Conservation (phyloP, 495 filamentous ascomycete genomes). For the Xylaria intraflava region DNA sequence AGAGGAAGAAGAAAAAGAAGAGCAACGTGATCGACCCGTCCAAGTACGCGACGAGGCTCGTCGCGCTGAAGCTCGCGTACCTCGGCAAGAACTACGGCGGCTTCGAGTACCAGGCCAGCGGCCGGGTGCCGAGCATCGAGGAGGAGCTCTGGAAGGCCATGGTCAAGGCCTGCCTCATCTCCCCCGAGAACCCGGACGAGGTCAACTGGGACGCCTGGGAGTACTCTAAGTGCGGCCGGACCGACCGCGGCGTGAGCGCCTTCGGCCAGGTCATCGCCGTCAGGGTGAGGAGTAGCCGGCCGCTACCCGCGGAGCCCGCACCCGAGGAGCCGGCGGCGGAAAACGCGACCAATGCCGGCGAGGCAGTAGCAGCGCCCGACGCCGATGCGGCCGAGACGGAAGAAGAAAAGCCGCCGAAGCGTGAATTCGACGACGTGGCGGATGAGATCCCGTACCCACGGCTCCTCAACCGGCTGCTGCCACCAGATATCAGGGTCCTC, state of each 20-base stretch:
- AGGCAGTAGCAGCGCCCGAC: not conserved
- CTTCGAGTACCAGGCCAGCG: conserved; percentile 70
- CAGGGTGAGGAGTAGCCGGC: conserved; percentile 70
- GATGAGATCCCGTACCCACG: conserved; percentile 80
- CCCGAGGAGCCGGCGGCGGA: too few species aligned
- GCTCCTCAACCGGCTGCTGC: conserved; percentile 78
- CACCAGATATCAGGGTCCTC: conserved; percentile 79
- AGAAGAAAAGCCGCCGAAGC: conserved; percentile 15
- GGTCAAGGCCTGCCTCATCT: conserved; percentile 70
- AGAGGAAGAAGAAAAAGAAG: conserved; percentile 31
- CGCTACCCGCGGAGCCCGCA: conserved; percentile 39
- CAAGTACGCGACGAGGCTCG: conserved; percentile 72
- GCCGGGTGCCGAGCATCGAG: conserved; percentile 70
- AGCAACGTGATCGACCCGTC: conserved; percentile 60
- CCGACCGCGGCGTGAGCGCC: conserved; percentile 87
- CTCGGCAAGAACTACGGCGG: conserved; percentile 86
- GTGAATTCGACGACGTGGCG: conserved; percentile 60
- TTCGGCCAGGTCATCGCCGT: conserved; percentile 93
- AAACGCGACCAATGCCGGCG: conserved; percentile 6
- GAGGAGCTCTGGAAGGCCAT: conserved; percentile 88
- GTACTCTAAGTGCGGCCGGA: conserved; percentile 91
- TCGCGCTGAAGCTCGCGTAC: conserved; percentile 93
- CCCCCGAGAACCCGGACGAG: conserved; percentile 51
- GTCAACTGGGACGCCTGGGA: conserved; percentile 71
- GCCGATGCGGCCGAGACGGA: not conserved